Evolutionary conservation across 768 basidiomycete genomes (phyloP), one percentile per base, ranked within the genome.

Genomic region (Lyophyllum shimeji): DNA sequence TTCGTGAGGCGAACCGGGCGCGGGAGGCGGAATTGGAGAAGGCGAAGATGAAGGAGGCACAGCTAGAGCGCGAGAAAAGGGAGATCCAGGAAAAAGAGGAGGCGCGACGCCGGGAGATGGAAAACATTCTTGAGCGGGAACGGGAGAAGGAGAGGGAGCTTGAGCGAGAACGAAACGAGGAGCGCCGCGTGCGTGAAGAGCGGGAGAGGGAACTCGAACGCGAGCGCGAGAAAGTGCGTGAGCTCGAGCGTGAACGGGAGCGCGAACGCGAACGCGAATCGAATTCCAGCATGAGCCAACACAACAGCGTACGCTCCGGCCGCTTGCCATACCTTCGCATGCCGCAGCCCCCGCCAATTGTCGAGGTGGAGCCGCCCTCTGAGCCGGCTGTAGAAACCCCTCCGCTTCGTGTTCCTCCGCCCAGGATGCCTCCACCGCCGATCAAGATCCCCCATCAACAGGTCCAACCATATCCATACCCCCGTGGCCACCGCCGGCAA

Each of bases 41-140:
- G 25, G 42, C n/a, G 42, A 29, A 15, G 21, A 7, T 43, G n/a
- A 23, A 57, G 18, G 55, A 57, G 43, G 52, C 47, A 0, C 52
- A 56, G 25, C 42, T 60, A 23, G 56, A 60, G 29, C 59, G 56
- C 57, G 57, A 61, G 34, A 60, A 59, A 12, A 62, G 67, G 45
- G 57, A 55, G 31, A 61, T 45, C 3, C 25, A 15, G 24, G 56
- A 25, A 13, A 20, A 43, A 18, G 49, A 45, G 24, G 29, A 15
- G 42, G 55, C 49, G 25, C 42, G 48, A 24, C 48, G 46, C 43
- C 45, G 45, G 33, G 55, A 56, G 29, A 17, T 50, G 15, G 24
- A 50, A 31, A 43, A 13, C 9, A 15, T 50, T 52, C 33, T 21
- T 15, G 57, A 29, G 24, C 27, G 57, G 54, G 57, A 61, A 27